Evolutionary conservation across 768 basidiomycete species (phyloP), one percentile per base, ranked within the genome.

Genomic region (Vararia minispora): DNA sequence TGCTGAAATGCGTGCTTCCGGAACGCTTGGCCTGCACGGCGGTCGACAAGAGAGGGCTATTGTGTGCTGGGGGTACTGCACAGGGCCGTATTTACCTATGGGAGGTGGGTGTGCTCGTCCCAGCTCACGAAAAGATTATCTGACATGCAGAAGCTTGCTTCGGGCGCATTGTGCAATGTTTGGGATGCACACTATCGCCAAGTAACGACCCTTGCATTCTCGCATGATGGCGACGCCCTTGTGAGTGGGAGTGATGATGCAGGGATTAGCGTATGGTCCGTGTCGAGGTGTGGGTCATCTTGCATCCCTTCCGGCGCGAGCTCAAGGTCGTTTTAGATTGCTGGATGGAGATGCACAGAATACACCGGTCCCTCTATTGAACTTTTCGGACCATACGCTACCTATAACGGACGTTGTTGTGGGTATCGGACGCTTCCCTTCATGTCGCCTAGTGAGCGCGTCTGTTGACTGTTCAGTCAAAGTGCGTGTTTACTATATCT

Each of bases 101-200:
- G 95, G 92, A 97, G 84, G 91, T 80, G 47, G 51, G 78, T 70
- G 23, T 18, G 24, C 18, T 28, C 29, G 24, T 18, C 12, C 32
- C 9, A 16, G 13, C 9, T 20, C 28, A 31, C 10, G 16, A 22
- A 25, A 6, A 32, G 40, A 14, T 41, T n/a, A 30, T 34, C 17
- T 39, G 42, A 37, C 42, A 52, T 47, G 16, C n/a, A 56, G 43
- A 60, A 95, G 90, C 68, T 89, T 47, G 68, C 83, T 8, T 95
- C 92, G n/a, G 92, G 92, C n/a, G 79, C 92, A 37, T 64, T 97
- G 32, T 89, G 79, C 64, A 77, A 82, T 48, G 73, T 85, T 0
- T 91, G 91, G 77, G 92, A 97, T 43, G 92, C 92, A 13, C 94
- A 98, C 58, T 99, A 98, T 62, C 84, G 94, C 41, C 71, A 78